Conservation (phyloP, 2,329 filamentous ascomycete genomes). For the Penicillium polonicum region DNA sequence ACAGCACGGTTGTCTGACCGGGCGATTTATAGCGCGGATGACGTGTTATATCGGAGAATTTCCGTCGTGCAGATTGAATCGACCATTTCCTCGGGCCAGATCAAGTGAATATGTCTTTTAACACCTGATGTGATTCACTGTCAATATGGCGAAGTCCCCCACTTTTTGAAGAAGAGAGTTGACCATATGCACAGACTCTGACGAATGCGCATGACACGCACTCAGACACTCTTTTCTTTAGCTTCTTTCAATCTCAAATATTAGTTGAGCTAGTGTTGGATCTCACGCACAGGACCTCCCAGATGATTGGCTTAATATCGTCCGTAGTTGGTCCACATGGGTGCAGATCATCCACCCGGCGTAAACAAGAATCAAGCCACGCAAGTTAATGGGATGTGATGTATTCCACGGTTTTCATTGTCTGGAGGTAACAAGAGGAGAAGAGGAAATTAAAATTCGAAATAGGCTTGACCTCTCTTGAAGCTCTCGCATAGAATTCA, state of each 20-base stretch:
- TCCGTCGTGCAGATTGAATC: neutral
- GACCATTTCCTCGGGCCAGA: neutral
- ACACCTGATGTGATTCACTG: neutral
- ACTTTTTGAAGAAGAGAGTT: neutral
- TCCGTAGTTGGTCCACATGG: constrained; percentile 6
- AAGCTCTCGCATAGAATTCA: neutral
- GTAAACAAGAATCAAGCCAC: constrained; percentile 11
- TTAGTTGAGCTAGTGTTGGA: neutral
- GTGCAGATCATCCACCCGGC: constrained; percentile 5
- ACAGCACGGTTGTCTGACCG: neutral
- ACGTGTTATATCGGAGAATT: neutral
- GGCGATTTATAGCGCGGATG: neutral
- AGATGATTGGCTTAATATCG: constrained; percentile 1
- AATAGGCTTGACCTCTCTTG: neutral
- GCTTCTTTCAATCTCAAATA: neutral
- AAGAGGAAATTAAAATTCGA: neutral
- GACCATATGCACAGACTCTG: neutral
- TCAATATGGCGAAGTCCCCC: neutral
- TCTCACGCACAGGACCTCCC: neutral
- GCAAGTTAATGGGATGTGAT: constrained; percentile 3
- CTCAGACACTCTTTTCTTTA: neutral
- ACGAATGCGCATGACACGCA: constrained; percentile 1
- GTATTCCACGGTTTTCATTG: neutral
- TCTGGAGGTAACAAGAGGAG: neutral
- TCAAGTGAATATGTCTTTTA: neutral